A percentile compares a stretch with the other conserved stretches of the same genome.
phyloP scores from a whole-genome alignment of 345 rosid genomes.

The Lagerstroemia speciosa region DNA sequence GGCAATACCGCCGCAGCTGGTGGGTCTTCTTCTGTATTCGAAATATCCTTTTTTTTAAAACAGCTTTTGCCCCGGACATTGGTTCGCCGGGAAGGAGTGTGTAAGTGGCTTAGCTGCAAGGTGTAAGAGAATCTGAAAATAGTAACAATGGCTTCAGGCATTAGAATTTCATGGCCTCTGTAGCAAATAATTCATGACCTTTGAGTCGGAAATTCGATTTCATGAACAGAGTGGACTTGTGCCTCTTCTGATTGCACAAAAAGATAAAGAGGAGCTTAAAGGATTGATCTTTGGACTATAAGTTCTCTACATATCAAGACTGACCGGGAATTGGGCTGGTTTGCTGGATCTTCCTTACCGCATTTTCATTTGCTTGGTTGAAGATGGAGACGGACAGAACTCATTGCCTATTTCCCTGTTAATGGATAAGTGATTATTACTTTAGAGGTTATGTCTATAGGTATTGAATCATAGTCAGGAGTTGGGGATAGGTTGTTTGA shows the following conservation, averaged over 20 bases:
- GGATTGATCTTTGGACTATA: not conserved
- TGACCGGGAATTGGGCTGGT: not conserved
- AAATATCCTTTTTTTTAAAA: not conserved
- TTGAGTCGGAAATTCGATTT: not conserved
- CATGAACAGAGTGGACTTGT: not conserved
- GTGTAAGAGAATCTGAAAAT: not conserved
- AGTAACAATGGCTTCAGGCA: not conserved
- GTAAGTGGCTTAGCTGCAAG: no score
- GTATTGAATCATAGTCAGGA: not conserved
- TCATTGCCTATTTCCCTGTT: not conserved
- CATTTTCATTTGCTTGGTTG: not conserved
- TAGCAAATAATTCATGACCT: not conserved
- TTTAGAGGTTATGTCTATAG: not conserved
- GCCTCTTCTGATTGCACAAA: not conserved
- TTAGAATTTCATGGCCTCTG: not conserved
- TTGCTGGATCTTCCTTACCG: not conserved
- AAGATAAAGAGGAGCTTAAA: not conserved
- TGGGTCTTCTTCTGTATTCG: slow-evolving; percentile 10
- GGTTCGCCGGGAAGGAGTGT: no score
- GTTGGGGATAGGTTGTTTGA: not conserved
- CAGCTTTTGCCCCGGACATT: no score
- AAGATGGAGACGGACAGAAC: not conserved
- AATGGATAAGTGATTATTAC: not conserved
- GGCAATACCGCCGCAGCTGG: slow-evolving; percentile 57
- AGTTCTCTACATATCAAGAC: not conserved